Percentiles rank a stretch among this genome's conserved stretches.
These are phyloP conservation scores for Musa troglodytarum DNA, from an alignment of 176 grass and related monocot genomes.

Conservation along the genomic window DNA sequence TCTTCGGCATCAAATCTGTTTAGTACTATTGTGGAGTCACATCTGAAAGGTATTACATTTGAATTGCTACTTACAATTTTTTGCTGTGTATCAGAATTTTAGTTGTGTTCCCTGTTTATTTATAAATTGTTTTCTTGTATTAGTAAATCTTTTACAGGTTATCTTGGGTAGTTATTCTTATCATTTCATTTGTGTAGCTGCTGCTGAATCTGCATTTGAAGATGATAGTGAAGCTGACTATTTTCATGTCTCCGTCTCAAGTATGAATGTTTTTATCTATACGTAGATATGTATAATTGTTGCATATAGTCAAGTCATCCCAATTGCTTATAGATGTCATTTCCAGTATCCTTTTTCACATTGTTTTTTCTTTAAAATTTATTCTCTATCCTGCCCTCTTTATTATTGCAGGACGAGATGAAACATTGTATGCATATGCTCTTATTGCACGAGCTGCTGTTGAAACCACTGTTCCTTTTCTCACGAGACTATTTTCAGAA, in stretches of 20 bases:
- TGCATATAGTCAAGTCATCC: not conserved
- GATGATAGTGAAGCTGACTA: constrained; percentile 75
- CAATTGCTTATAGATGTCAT: not conserved
- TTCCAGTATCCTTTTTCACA: not conserved
- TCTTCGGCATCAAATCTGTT: constrained; percentile 80
- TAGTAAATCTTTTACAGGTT: not conserved
- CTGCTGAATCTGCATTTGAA: constrained; percentile 91
- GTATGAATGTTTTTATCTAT: constrained; percentile 41
- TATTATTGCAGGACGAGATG: constrained; percentile 75
- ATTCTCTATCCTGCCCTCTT: constrained; percentile 22
- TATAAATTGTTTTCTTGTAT: not conserved
- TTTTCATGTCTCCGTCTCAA: constrained; percentile 97
- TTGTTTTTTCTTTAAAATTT: constrained; percentile 1
- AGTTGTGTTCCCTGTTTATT: not conserved
- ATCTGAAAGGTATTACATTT: constrained; percentile 67
- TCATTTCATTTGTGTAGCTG: constrained; percentile 60
- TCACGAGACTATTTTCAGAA: constrained; percentile 67
- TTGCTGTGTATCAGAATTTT: not conserved
- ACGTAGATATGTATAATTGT: not conserved
- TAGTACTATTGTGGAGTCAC: constrained; percentile 78
- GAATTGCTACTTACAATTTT: constrained; percentile 5
- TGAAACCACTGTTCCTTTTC: constrained; percentile 72
- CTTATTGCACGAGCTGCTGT: constrained; percentile 72
- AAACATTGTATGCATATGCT: constrained; percentile 85
- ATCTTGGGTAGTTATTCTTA: not conserved